A percentile compares a stretch with the other conserved stretches of the same genome.
phyloP scores from a whole-genome alignment of 305 asterid species.

The Fraxinus sp. region DNA sequence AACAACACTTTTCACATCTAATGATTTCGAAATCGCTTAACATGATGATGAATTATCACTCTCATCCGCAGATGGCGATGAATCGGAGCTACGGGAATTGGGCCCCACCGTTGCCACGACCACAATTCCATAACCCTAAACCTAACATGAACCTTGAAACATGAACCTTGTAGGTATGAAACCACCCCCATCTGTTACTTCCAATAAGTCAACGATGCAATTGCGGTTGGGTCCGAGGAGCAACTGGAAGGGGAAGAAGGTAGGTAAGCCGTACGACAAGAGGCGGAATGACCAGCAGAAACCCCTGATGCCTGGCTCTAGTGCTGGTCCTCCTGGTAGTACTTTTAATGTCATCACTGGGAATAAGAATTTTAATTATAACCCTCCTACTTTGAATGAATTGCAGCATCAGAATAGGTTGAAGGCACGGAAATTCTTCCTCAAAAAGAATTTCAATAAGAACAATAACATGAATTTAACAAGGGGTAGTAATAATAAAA shows the following conservation, averaged over 20 bases:
- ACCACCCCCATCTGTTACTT: slow-evolving; percentile 23
- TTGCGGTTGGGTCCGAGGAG: slow-evolving; percentile 35
- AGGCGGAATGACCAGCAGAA: slow-evolving; percentile 30
- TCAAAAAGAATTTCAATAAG: slow-evolving; percentile 35
- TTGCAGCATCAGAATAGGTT: slow-evolving; percentile 47
- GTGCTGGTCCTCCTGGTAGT: slow-evolving; percentile 9
- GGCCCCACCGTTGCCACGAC: slow-evolving; percentile 29
- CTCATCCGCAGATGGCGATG: background rate
- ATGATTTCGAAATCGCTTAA: background rate
- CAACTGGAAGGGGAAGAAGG: slow-evolving; percentile 53
- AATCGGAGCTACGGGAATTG: slow-evolving; percentile 41
- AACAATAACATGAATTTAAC: slow-evolving; percentile 13
- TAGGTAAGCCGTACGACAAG: slow-evolving; percentile 27
- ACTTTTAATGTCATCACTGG: slow-evolving; percentile 22
- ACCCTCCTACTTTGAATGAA: slow-evolving; percentile 46
- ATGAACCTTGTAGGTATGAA: slow-evolving; percentile 13
- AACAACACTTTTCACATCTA: background rate
- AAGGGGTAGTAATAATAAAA: slow-evolving; percentile 24
- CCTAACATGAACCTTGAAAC: too few species aligned
- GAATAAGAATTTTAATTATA: slow-evolving; percentile 18
- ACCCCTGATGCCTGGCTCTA: background rate
- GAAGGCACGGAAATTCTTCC: slow-evolving; percentile 38
- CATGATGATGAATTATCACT: background rate
- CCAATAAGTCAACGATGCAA: slow-evolving; percentile 2
- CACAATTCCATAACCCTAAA: slow-evolving; percentile 36